These are phyloP conservation scores for Ceratobasidium papillatum DNA, from an alignment of 1,284 basidiomycete genomes.

Conservation along the genomic window DNA sequence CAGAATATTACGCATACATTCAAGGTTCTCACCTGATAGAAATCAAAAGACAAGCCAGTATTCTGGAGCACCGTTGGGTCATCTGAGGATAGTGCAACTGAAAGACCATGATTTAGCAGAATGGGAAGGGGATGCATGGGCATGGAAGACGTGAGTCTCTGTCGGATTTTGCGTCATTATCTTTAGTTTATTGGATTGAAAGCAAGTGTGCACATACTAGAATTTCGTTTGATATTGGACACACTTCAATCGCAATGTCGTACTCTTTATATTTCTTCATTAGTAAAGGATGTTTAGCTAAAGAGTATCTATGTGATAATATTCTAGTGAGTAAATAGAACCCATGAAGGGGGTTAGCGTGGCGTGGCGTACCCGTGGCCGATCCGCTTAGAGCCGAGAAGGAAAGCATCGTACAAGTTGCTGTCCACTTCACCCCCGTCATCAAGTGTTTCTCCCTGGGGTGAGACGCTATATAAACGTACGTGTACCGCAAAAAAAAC, in stretches of 20 bases:
- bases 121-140: conserved; percentile 47
- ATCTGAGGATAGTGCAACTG: conserved; percentile 49
- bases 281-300: conserved; percentile 50
- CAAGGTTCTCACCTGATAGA: conserved; percentile 45
- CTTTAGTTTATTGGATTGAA: not conserved
- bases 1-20: not conserved
- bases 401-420: conserved; percentile 59
- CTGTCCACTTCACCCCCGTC: conserved; percentile 59
- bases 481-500: not conserved
- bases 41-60: conserved; percentile 46
- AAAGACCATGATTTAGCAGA: conserved; percentile 48
- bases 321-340: not conserved
- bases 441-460: conserved; percentile 40
- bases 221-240: conserved; percentile 43
- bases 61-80: conserved; percentile 52
- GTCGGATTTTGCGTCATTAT: not conserved
- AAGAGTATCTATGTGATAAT: conserved; percentile 45
- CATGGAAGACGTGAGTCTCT: conserved; percentile 46
- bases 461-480: conserved; percentile 71
- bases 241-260: conserved; percentile 50
- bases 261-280: conserved; percentile 49
- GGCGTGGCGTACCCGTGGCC: conserved; percentile 57
- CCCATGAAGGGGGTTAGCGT: no score
- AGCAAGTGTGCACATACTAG: not conserved
- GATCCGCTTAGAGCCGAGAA: conserved; percentile 50